A percentile compares a stretch with the other conserved stretches of the same genome.
Conservation (phyloP, 257 asterid species). For the Solanum medicagineum region DNA sequence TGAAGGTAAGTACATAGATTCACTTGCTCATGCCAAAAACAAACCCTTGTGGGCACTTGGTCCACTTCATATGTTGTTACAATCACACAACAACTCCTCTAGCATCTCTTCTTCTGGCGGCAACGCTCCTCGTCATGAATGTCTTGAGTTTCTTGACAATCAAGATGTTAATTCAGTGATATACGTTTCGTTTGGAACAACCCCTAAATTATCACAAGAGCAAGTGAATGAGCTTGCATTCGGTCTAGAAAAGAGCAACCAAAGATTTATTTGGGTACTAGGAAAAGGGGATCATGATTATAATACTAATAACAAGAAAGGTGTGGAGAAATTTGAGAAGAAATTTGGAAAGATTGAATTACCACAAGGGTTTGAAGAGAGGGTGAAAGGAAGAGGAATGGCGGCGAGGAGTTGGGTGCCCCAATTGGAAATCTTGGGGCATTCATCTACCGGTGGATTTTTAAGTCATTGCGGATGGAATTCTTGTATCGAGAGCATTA, state of each 20-base stretch:
- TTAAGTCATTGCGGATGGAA: not conserved
- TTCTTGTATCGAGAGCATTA: not conserved
- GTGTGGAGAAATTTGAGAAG: not conserved
- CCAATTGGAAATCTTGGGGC: not conserved
- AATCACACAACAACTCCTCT: not conserved
- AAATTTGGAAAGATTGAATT: not conserved
- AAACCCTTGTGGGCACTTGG: not conserved
- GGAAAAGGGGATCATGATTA: not conserved
- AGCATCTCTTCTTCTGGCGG: not conserved
- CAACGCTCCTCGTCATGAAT: not conserved
- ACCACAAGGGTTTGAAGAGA: not conserved
- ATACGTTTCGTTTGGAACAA: not conserved
- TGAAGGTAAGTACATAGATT: not conserved
- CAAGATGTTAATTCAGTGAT: not conserved
- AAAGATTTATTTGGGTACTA: not conserved
- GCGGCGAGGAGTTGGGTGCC: not conserved
- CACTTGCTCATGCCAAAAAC: not conserved
- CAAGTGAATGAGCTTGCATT: not conserved
- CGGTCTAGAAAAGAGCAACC: not conserved
- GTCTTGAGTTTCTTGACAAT: not conserved
- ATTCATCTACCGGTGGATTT: not conserved
- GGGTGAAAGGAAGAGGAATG: not conserved
- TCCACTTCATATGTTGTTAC: not conserved
- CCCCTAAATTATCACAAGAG: not conserved
- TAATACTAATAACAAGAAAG: too few relatives aligned